A percentile compares a stretch with the other conserved stretches of the same genome.
Conservation (phyloP, 169 alveolate species). For the Eimeria maxima region DNA sequence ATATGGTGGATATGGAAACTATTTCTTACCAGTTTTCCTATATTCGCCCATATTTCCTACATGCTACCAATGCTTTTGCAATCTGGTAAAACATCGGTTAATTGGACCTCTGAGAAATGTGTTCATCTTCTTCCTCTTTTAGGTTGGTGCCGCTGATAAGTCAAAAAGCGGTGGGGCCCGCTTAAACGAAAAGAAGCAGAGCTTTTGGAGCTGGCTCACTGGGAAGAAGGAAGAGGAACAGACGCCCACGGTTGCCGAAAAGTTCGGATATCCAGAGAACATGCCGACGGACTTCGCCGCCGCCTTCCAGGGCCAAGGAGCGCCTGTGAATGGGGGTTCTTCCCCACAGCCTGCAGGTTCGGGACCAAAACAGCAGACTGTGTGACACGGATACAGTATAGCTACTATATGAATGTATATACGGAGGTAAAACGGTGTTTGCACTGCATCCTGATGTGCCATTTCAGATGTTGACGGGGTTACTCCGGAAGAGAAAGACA, state of each 20-base stretch:
- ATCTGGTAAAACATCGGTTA: background rate
- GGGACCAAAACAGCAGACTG: background rate
- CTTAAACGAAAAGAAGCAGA: constrained; percentile 80
- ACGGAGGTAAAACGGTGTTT: background rate
- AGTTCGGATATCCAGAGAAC: constrained; percentile 84
- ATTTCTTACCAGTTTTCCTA: background rate
- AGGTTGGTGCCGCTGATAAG: constrained; percentile 73
- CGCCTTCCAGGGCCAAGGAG: constrained; percentile 86
- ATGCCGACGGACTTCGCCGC: constrained; percentile 89
- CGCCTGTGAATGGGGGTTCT: background rate
- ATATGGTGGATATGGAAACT: no score
- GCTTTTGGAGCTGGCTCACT: constrained; percentile 87
- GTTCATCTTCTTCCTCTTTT: constrained; percentile 37
- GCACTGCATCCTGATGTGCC: background rate
- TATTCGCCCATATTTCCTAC: background rate
- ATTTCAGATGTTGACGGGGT: constrained; percentile 42
- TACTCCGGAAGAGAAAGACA: constrained; percentile 72
- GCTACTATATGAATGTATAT: background rate
- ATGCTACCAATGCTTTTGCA: background rate
- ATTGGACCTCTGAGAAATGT: constrained; percentile 46
- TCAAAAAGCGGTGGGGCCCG: constrained; percentile 66
- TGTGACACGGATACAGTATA: background rate
- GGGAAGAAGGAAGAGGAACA: constrained; percentile 84
- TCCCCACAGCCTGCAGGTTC: background rate
- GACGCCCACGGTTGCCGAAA: constrained; percentile 73